These are phyloP conservation scores for Alternaria rosae DNA, from an alignment of 2,329 filamentous ascomycete genomes.

Conservation along the genomic window DNA sequence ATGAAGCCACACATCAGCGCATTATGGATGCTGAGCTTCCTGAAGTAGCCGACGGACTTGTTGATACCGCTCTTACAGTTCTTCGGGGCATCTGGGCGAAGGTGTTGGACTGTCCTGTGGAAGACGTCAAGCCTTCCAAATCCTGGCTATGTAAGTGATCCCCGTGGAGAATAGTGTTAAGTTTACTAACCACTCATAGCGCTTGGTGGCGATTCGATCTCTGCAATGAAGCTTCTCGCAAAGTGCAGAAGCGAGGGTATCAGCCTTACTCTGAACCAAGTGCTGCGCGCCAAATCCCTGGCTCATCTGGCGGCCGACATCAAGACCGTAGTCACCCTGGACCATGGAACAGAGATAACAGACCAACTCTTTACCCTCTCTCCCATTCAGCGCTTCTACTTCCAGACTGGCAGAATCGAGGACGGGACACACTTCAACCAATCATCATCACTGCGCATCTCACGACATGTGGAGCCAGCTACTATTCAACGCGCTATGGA, in stretches of 20 bases:
- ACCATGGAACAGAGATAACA: slow-evolving; percentile 26
- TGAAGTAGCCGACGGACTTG: slow-evolving; percentile 22
- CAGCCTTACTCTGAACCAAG: slow-evolving; percentile 40
- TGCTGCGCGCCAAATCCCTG: slow-evolving; percentile 43
- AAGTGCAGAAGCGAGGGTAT: slow-evolving; percentile 43
- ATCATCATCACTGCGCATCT: slow-evolving; percentile 52
- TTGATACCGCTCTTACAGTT: slow-evolving; percentile 17
- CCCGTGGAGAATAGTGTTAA: background rate
- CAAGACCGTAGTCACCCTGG: slow-evolving; percentile 5
- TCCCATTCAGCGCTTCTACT: slow-evolving; percentile 57
- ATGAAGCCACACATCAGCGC: slow-evolving; percentile 49
- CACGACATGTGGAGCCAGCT: slow-evolving; percentile 28
- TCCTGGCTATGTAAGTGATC: slow-evolving; percentile 41
- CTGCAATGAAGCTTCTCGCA: slow-evolving; percentile 44
- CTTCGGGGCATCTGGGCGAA: slow-evolving; percentile 52
- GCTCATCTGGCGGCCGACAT: slow-evolving; percentile 36
- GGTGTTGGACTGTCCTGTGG: slow-evolving; percentile 49
- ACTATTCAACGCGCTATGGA: slow-evolving; percentile 35
- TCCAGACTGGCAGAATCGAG: slow-evolving; percentile 40
- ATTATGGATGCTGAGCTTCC: slow-evolving; percentile 50
- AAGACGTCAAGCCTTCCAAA: slow-evolving; percentile 33
- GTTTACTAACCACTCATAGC: slow-evolving; percentile 22
- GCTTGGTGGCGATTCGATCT: slow-evolving; percentile 45
- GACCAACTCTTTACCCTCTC: slow-evolving; percentile 52
- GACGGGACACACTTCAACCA: slow-evolving; percentile 56